Percentiles rank a stretch among this genome's conserved stretches.
Conservation (phyloP, 108 stramenopile genomes). For the Cyclostephanos tholiformis region DNA sequence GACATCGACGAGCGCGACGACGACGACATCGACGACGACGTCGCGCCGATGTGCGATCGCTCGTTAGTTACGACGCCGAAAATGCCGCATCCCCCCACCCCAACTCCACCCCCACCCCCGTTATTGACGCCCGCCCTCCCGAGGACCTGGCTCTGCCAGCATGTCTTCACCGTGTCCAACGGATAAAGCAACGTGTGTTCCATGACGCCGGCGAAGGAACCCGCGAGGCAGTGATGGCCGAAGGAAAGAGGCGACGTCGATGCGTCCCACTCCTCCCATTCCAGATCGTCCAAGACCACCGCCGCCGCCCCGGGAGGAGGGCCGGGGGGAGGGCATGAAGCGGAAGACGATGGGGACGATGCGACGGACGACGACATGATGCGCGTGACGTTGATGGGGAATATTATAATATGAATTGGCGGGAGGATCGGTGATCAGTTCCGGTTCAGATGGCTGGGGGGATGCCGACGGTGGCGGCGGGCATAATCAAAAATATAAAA, state of each 20-base stretch:
- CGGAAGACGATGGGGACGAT: background rate
- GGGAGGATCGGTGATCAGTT: too few species aligned
- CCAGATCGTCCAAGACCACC: slow-evolving; percentile 71
- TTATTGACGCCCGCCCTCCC: slow-evolving; percentile 10
- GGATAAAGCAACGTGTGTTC: slow-evolving; percentile 96
- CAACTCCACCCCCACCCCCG: background rate
- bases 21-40: too few species aligned
- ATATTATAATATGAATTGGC: too few species aligned
- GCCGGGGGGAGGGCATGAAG: too few species aligned
- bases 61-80: slow-evolving; percentile 1
- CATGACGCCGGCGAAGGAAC: slow-evolving; percentile 91
- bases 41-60: background rate
- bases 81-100: slow-evolving; percentile 6
- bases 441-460: too few species aligned
- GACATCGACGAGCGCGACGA: too few species aligned
- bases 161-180: slow-evolving; percentile 96
- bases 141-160: slow-evolving; percentile 86
- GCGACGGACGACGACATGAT: background rate
- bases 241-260: slow-evolving; percentile 69
- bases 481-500: too few species aligned
- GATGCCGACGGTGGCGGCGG: too few species aligned
- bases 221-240: slow-evolving; percentile 93
- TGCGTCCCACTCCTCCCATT: slow-evolving; percentile 99
- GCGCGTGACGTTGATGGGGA: too few species aligned
- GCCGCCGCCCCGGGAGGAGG: background rate